A percentile compares a stretch with the other conserved stretches of the same genome.
Conservation (phyloP, 352 stramenopile genomes). For the Pythium biforme region DNA sequence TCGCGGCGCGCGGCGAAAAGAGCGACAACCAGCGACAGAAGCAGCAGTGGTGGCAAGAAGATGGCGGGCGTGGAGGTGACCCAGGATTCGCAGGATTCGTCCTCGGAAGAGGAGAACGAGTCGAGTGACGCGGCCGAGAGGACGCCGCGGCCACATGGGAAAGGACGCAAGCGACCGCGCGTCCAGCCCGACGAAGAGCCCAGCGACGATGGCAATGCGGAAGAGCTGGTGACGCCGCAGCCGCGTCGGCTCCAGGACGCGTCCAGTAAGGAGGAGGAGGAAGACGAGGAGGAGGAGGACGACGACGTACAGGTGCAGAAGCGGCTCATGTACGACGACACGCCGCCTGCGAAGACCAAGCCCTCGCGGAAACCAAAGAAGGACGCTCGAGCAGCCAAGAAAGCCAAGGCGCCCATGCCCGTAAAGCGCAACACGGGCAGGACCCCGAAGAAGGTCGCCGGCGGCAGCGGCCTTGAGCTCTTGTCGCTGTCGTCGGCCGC, state of each 20-base stretch:
- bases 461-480: constrained; percentile 7
- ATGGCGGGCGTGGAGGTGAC: neutral
- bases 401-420: neutral
- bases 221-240: constrained; percentile 16
- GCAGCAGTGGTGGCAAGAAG: neutral
- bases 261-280: neutral
- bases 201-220: constrained; percentile 1
- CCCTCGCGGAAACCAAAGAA: neutral
- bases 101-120: neutral
- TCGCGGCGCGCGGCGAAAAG: constrained; percentile 1
- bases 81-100: neutral
- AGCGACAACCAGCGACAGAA: neutral
- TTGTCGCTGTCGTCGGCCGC: constrained; percentile 11
- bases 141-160: neutral
- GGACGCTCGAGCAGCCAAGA: neutral
- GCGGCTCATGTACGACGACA: constrained; percentile 26
- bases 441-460: neutral
- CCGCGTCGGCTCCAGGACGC: neutral
- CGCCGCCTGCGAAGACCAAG: constrained; percentile 19
- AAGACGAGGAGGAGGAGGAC: constrained; percentile 5
- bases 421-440: neutral
- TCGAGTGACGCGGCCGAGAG: neutral
- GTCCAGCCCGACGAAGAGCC: constrained; percentile 9
- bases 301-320: constrained; percentile 22
- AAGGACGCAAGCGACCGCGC: constrained; percentile 12